These are phyloP conservation scores for Hypoxylon subgilvum DNA, from an alignment of 495 filamentous ascomycete species.

Conservation along the genomic window DNA sequence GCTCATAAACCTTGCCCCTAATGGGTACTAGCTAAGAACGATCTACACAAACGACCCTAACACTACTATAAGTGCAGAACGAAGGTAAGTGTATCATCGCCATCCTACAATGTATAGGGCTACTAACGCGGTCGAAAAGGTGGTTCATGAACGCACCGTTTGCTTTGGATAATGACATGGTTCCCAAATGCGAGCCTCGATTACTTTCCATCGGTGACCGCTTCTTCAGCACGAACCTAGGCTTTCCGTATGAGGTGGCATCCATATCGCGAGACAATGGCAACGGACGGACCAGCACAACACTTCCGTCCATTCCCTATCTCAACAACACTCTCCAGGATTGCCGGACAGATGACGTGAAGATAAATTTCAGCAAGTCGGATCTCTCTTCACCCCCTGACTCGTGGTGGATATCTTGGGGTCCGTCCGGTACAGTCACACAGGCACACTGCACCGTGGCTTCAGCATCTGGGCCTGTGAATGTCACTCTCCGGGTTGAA, in stretches of 20 bases:
- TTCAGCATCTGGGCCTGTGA: background rate
- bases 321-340: slow-evolving; percentile 12
- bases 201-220: background rate
- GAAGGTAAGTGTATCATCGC: background rate
- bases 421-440: slow-evolving; percentile 3
- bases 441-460: slow-evolving; percentile 1
- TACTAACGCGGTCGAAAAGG: background rate
- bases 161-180: slow-evolving; percentile 3
- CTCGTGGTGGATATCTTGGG: slow-evolving; percentile 13
- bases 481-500: slow-evolving; percentile 1
- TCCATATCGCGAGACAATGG: slow-evolving; percentile 1
- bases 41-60: slow-evolving; percentile 15
- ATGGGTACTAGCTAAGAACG: slow-evolving; percentile 1
- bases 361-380: slow-evolving; percentile 1
- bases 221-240: slow-evolving; percentile 8
- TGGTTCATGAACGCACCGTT: slow-evolving; percentile 10
- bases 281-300: background rate
- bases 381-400: slow-evolving; percentile 1
- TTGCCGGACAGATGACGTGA: slow-evolving; percentile 3
- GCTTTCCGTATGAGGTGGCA: slow-evolving; percentile 4
- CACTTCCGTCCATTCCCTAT: slow-evolving; percentile 2
- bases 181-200: slow-evolving; percentile 3
- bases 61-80: background rate
- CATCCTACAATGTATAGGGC: no score
- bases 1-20: slow-evolving; percentile 3